Percentiles rank a stretch among this genome's conserved stretches.
phyloP scores from a whole-genome alignment of 2,329 filamentous ascomycete genomes.

The Aspergillus fructus region DNA sequence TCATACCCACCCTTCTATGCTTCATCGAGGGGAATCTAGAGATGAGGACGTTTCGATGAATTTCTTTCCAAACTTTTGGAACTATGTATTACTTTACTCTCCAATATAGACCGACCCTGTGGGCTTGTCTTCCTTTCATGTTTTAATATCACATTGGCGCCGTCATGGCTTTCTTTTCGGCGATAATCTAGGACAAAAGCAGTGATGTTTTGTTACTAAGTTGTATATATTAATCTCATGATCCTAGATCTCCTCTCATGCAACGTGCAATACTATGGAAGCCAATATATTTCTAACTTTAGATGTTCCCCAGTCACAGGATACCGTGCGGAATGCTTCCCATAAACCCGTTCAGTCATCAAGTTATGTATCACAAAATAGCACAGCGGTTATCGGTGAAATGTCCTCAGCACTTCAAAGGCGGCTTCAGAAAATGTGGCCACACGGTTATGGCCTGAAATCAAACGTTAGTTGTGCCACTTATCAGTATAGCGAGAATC shows the following conservation, averaged over 20 bases:
- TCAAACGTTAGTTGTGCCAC: not conserved
- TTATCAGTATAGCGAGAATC: not conserved
- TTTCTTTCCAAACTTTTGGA: conserved; percentile 9
- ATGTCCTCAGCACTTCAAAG: conserved; percentile 38
- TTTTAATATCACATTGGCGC: conserved; percentile 3
- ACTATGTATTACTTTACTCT: conserved; percentile 21
- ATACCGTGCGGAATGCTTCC: not conserved
- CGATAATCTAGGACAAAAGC: conserved; percentile 10
- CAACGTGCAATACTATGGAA: not conserved
- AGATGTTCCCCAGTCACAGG: not conserved
- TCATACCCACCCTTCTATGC: conserved; percentile 2
- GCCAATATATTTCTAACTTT: not conserved
- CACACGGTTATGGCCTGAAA: conserved; percentile 42
- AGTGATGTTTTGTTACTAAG: conserved; percentile 9
- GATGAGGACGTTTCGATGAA: conserved; percentile 11
- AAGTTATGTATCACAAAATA: not conserved
- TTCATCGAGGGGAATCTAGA: conserved; percentile 8
- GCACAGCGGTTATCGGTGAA: conserved; percentile 29
- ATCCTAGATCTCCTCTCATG: conserved; percentile 19
- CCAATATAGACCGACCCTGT: conserved; percentile 21
- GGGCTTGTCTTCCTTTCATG: conserved; percentile 17
- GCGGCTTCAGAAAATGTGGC: conserved; percentile 40
- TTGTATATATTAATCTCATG: conserved; percentile 19
- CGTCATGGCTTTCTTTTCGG: not conserved
- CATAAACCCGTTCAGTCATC: not conserved